Evolutionary conservation across 345 rosid genomes (phyloP).

Genomic region (Aurinia saxatilis): DNA sequence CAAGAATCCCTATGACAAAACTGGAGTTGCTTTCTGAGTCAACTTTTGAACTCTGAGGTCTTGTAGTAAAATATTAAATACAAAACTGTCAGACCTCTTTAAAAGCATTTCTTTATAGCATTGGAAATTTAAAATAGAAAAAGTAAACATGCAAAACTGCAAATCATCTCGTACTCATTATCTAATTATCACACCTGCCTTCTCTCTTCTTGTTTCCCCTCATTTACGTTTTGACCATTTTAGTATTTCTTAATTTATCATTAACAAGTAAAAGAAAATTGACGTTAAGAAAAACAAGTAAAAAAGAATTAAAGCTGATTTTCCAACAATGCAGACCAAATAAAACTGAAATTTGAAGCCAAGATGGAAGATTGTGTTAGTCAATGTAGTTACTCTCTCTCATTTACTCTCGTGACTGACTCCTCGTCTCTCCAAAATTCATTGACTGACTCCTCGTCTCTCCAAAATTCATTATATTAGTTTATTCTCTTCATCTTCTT

Average conservation of each 20-base stretch:
- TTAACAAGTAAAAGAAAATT: too few relatives aligned
- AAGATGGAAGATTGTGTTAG: too few relatives aligned
- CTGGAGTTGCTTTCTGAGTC: slow-evolving; percentile 32
- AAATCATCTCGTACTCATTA: slow-evolving; percentile 95
- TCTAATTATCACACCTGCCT: slow-evolving; percentile 44
- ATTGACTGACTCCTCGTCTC: too few relatives aligned
- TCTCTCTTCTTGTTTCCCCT: slow-evolving; percentile 26
- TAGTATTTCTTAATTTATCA: neutral
- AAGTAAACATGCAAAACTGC: slow-evolving; percentile 45
- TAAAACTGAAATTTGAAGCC: too few relatives aligned
- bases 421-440: too few relatives aligned
- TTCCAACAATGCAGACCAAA: too few relatives aligned
- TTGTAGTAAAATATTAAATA: slow-evolving; percentile 16
- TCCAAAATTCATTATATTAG: too few relatives aligned
- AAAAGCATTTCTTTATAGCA: slow-evolving; percentile 10
- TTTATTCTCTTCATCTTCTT: too few relatives aligned
- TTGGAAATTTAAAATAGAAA: slow-evolving; percentile 21
- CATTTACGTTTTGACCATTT: neutral
- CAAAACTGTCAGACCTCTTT: slow-evolving; percentile 19
- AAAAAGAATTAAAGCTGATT: too few relatives aligned
- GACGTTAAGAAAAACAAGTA: too few relatives aligned
- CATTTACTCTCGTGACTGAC: too few relatives aligned
- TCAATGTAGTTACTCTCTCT: too few relatives aligned
- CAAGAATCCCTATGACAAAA: slow-evolving; percentile 43
- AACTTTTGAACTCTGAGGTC: slow-evolving; percentile 22